Conservation (phyloP, 495 filamentous ascomycete genomes). For the Xylaria castorea region DNA sequence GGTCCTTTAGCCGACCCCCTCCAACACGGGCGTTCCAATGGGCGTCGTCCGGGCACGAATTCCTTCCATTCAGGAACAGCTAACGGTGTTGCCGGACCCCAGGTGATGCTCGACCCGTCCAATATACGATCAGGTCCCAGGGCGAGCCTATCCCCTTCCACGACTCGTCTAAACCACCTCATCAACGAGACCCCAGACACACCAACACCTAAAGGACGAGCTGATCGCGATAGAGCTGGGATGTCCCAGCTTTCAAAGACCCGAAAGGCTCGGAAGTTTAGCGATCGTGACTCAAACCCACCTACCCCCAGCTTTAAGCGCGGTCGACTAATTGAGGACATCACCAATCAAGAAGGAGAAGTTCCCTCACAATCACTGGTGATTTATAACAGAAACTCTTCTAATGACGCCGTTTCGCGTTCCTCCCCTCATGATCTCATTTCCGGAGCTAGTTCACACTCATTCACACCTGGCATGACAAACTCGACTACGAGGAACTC, state of each 20-base stretch:
- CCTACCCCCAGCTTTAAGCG: neutral
- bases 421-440: neutral
- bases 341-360: neutral
- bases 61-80: neutral
- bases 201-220: neutral
- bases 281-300: neutral
- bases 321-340: neutral
- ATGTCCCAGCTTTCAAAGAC: neutral
- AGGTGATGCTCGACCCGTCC: neutral
- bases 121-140: neutral
- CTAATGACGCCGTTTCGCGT: neutral
- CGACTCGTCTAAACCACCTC: neutral
- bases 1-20: neutral
- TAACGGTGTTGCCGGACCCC: neutral
- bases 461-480: neutral
- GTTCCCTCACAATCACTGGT: neutral
- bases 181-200: neutral
- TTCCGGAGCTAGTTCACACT: neutral
- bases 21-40: neutral
- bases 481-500: neutral
- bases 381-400: neutral
- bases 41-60: neutral
- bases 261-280: neutral
- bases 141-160: neutral
- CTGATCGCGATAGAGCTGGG: neutral